These are phyloP conservation scores for Hordeum pubiflorum DNA, from an alignment of 202 grass and related monocot species.

Conservation along the genomic window DNA sequence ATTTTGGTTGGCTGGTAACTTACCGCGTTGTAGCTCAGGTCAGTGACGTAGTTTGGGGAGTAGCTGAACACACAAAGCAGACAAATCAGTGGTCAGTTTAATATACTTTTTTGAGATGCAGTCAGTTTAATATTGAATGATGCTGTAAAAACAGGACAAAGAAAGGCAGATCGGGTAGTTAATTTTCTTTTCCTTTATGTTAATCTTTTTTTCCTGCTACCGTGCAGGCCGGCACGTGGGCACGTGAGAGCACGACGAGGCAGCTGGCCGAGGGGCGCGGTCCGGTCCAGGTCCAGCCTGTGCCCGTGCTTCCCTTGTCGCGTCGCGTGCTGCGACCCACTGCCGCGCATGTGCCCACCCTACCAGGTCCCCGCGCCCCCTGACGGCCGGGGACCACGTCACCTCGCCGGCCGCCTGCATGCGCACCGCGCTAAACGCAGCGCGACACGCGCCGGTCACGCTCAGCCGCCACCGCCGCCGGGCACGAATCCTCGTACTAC, in stretches of 20 bases:
- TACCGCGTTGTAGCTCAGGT: constrained; percentile 84
- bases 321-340: constrained; percentile 23
- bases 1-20: neutral
- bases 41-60: constrained; percentile 70
- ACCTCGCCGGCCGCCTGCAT: neutral
- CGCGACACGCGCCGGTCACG: neutral
- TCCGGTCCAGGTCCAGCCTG: constrained; percentile 49
- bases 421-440: neutral
- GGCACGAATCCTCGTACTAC: constrained; percentile 28
- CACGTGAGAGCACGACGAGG: constrained; percentile 57
- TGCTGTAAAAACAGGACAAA: neutral
- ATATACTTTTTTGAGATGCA: no score
- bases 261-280: constrained; percentile 21
- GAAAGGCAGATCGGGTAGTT: neutral
- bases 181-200: neutral
- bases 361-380: constrained; percentile 13
- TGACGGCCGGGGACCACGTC: constrained; percentile 1
- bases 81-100: neutral
- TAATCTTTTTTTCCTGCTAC: neutral
- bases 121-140: neutral
- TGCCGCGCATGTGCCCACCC: constrained; percentile 45
- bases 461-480: neutral
- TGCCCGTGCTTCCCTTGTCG: constrained; percentile 22
- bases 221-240: constrained; percentile 48
- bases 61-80: constrained; percentile 36